Conservation (phyloP, 805 yeast species). For the Lachancea thermotolerans region DNA sequence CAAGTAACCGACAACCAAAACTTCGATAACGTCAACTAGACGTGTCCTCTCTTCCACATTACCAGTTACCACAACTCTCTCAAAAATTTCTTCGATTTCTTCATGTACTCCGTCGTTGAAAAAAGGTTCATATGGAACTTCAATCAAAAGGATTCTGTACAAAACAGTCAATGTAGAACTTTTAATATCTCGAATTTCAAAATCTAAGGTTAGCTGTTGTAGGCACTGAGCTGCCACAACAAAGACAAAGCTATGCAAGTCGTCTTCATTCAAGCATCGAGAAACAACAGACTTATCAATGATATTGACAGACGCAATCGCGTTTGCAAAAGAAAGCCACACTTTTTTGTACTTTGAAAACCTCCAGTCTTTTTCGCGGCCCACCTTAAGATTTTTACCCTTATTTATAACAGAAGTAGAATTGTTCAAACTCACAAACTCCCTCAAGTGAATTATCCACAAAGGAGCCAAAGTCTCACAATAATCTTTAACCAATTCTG, state of each 20-base stretch:
- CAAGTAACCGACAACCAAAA: constrained; percentile 42
- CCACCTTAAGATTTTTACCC: too few species aligned
- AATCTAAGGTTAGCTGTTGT: constrained; percentile 52
- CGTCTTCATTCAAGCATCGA: constrained; percentile 44
- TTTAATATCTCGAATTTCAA: constrained; percentile 23
- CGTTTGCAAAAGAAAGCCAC: constrained; percentile 77
- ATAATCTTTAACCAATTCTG: constrained; percentile 47
- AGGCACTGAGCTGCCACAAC: constrained; percentile 79
- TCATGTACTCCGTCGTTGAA: constrained; percentile 62
- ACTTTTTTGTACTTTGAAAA: constrained; percentile 27
- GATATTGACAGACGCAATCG: constrained; percentile 58
- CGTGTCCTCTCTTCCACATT: constrained; percentile 41
- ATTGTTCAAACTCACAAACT: constrained; percentile 33
- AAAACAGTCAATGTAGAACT: constrained; percentile 44
- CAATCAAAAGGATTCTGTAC: constrained; percentile 47
- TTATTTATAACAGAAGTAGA: too few species aligned
- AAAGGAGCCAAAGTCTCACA: constrained; percentile 57
- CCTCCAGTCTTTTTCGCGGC: background rate
- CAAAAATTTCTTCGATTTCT: constrained; percentile 71
- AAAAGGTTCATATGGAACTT: constrained; percentile 50
- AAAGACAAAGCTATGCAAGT: constrained; percentile 61
- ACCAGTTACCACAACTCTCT: constrained; percentile 59
- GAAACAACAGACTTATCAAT: constrained; percentile 40
- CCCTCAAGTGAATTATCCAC: constrained; percentile 74
- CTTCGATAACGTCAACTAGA: constrained; percentile 51